These are phyloP conservation scores for Solanum acaule DNA, from an alignment of 257 asterid genomes.

Conservation along the genomic window DNA sequence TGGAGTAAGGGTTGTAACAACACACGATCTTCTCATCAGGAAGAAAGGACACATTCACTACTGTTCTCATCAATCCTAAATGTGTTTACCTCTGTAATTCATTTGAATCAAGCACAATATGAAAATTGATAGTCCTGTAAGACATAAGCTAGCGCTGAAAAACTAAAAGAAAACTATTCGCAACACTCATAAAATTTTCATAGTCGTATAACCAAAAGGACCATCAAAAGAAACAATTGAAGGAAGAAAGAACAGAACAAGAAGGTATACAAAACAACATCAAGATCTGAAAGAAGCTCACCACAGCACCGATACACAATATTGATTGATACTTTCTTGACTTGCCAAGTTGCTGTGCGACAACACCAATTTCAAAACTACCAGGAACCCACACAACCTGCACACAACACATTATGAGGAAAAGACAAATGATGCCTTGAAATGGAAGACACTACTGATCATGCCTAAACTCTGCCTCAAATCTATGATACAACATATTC, in stretches of 20 bases:
- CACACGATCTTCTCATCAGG: neutral
- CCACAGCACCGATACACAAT: constrained; percentile 95
- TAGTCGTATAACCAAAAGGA: neutral
- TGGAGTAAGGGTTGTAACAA: neutral
- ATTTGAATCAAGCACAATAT: neutral
- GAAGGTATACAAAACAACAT: neutral
- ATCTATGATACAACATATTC: neutral
- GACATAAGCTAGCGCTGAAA: neutral
- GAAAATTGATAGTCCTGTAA: neutral
- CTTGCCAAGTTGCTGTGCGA: constrained; percentile 80
- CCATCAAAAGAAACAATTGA: neutral
- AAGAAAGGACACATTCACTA: neutral
- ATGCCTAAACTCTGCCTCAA: neutral
- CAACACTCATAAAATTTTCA: neutral
- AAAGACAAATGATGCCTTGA: neutral
- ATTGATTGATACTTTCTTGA: constrained; percentile 69
- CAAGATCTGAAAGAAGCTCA: constrained; percentile 19
- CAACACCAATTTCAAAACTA: constrained; percentile 75
- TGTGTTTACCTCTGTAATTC: neutral
- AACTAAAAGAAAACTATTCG: neutral
- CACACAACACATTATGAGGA: neutral
- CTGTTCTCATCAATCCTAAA: neutral
- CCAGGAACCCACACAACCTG: constrained; percentile 99
- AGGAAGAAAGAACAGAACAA: neutral
- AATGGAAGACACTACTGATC: neutral